These are phyloP conservation scores for Albatrellus ellisii DNA, from an alignment of 768 basidiomycete genomes.

Conservation along the genomic window DNA sequence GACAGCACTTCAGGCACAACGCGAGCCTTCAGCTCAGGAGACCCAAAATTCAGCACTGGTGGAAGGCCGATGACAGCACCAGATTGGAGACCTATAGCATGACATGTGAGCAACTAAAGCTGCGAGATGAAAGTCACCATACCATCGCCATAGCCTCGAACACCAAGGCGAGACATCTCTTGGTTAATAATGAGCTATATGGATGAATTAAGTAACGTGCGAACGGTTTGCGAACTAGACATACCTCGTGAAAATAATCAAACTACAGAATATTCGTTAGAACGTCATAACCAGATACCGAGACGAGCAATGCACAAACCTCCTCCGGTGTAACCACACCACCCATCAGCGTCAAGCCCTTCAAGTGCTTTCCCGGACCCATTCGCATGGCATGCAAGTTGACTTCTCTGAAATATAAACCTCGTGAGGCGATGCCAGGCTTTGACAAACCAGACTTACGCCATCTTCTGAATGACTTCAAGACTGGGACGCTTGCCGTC, in stretches of 20 bases:
- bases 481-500: slow-evolving; percentile 83
- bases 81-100: slow-evolving; percentile 37
- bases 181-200: slow-evolving; percentile 20
- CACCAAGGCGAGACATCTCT: slow-evolving; percentile 35
- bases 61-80: slow-evolving; percentile 77
- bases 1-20: slow-evolving; percentile 48
- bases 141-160: slow-evolving; percentile 72
- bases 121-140: too few relatives aligned
- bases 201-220: background rate
- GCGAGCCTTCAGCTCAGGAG: slow-evolving; percentile 39
- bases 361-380: slow-evolving; percentile 81
- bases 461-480: slow-evolving; percentile 71
- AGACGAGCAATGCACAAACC: slow-evolving; percentile 11
- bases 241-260: slow-evolving; percentile 82
- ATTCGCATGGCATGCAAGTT: slow-evolving; percentile 88
- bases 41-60: slow-evolving; percentile 75
- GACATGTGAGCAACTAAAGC: background rate
- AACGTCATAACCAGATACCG: background rate
- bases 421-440: background rate
- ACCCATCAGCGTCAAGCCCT: slow-evolving; percentile 63
- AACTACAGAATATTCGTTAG: slow-evolving; percentile 25
- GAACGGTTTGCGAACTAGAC: background rate
- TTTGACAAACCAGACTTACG: slow-evolving; percentile 26
- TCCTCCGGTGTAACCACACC: slow-evolving; percentile 70
- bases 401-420: slow-evolving; percentile 29